phyloP scores from a whole-genome alignment of 2,329 filamentous ascomycete genomes.

The Calonectria ilicicola region DNA sequence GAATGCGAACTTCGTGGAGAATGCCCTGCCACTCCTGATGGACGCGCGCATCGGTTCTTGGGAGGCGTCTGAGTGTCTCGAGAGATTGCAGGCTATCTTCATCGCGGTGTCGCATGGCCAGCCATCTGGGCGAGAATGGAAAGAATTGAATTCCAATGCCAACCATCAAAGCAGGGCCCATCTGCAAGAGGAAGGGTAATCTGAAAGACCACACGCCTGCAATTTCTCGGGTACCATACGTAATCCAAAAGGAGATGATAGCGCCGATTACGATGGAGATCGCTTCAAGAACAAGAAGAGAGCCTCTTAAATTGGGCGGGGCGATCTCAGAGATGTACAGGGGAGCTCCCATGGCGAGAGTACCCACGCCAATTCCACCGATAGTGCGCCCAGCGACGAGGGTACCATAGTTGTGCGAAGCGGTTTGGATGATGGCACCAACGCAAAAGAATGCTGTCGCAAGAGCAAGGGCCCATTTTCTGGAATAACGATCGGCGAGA shows the following conservation, averaged over 20 bases:
- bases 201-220: conserved; percentile 55
- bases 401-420: conserved; percentile 38
- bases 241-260: conserved; percentile 65
- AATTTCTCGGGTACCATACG: conserved; percentile 61
- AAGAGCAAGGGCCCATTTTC: conserved; percentile 55
- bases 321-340: conserved; percentile 49
- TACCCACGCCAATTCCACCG: conserved; percentile 46
- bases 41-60: conserved; percentile 56
- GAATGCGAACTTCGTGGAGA: conserved; percentile 59
- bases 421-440: conserved; percentile 55
- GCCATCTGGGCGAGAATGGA: conserved; percentile 60
- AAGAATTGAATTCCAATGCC: conserved; percentile 57
- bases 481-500: conserved; percentile 54
- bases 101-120: conserved; percentile 51
- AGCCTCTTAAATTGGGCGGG: conserved; percentile 52
- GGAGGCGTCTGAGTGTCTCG: conserved; percentile 53
- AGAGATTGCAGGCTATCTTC: conserved; percentile 54
- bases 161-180: conserved; percentile 37
- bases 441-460: conserved; percentile 54
- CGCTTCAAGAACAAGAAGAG: conserved; percentile 60
- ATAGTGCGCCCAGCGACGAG: conserved; percentile 44
- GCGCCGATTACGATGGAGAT: conserved; percentile 64
- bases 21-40: conserved; percentile 63
- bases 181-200: conserved; percentile 60
- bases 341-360: conserved; percentile 44